Evolutionary conservation across 192 early-diverging fungal species (phyloP).

Genomic region (Lunasporangiospora selenospora): DNA sequence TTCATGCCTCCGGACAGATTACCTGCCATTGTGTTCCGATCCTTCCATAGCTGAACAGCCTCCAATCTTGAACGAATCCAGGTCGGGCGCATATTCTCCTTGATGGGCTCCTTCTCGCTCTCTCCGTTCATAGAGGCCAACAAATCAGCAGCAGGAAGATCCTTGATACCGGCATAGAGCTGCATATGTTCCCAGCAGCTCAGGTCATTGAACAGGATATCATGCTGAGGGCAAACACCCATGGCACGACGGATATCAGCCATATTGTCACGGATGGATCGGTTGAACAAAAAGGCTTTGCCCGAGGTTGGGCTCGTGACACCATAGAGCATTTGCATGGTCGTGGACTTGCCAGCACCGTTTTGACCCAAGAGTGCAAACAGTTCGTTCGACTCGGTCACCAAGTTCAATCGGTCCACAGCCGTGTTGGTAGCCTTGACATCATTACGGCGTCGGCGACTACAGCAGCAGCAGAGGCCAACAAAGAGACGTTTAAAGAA

Average conservation of each 20-base stretch:
- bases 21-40: constrained; percentile 64
- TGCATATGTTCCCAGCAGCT: constrained; percentile 78
- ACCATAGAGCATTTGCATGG: constrained; percentile 78
- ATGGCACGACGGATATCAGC: constrained; percentile 66
- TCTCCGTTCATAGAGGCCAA: constrained; percentile 1
- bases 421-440: constrained; percentile 54
- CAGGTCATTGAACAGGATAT: constrained; percentile 78
- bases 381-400: constrained; percentile 57
- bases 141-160: constrained; percentile 52
- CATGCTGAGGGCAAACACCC: constrained; percentile 82
- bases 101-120: constrained; percentile 50
- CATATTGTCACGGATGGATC: constrained; percentile 62
- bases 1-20: constrained; percentile 81
- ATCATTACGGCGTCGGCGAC: constrained; percentile 7
- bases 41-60: constrained; percentile 72
- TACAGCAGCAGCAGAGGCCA: constrained; percentile 29
- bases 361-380: constrained; percentile 78
- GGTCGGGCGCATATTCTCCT: constrained; percentile 54
- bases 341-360: constrained; percentile 80
- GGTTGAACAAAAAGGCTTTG: constrained; percentile 69
- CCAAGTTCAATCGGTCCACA: constrained; percentile 53
- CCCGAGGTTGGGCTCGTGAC: constrained; percentile 66
- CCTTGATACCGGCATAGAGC: constrained; percentile 82
- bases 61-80: constrained; percentile 59
- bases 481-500: constrained; percentile 34